Base-by-base conservation (phyloP, 768 basidiomycete species). In the Galerina sulciceps region DNA sequence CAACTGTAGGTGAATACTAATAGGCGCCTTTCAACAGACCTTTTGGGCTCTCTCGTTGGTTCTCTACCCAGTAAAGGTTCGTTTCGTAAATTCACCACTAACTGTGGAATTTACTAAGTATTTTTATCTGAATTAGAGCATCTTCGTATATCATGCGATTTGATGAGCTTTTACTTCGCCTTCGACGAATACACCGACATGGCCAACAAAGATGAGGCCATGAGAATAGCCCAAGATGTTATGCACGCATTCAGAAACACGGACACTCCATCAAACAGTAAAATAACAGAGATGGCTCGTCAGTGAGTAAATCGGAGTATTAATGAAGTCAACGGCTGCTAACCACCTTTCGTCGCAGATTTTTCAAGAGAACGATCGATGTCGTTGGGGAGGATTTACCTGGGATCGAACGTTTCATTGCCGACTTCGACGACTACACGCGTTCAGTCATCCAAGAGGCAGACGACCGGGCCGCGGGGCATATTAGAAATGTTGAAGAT, bases 151-250 rank as follows among this genome's bases (percentile, higher is more conserved):
- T 57, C 63, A 9, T 65, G 81, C 53, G 83, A 85, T 57, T 66
- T 84, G 53, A 83, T 85, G 80, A 76, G 80, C 22, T 59, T 83
- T 4, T 75, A 81, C 60, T 84, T 81, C 58, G 58, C 82, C 42
- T 71, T 81, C 58, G 84, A 85, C 65, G 80, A 82, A 59, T 75
- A 78, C 58, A 77, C 81, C 5, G 84, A 85, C 65, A 65, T 74
- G 4, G 72, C 70, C 0, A 58, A 69, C 22, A 70, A 64, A 0
- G 48, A 71, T 0, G 72, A 66, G 14, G 80, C 74, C 9, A 71
- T 68, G 3, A 42, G 64, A 13, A 69, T 71, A 37, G 72, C 69
- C 0, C 60, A 72, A 20, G 66, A 76, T n/a, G 70, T 79, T 18
- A 78, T 79, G 70, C 73, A 81, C 55, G 77, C 75, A 0, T 53